These are phyloP conservation scores for Russula virescens DNA, from an alignment of 768 basidiomycete genomes.

Conservation along the genomic window DNA sequence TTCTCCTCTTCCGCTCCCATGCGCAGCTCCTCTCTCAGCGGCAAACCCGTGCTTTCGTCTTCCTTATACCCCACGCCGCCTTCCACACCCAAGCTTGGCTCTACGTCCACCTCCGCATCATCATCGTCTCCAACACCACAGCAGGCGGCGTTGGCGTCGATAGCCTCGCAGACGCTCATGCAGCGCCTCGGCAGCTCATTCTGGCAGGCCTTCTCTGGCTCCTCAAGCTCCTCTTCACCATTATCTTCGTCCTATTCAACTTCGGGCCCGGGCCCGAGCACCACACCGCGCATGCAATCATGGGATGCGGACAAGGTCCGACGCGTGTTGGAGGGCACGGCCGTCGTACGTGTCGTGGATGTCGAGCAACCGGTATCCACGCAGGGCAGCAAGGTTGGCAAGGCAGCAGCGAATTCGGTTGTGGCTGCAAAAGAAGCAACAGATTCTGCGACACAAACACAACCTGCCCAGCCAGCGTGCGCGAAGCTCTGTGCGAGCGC, in stretches of 20 bases:
- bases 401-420: too few species aligned
- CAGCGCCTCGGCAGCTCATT: conserved; percentile 69
- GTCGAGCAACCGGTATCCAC: conserved; percentile 40
- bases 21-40: conserved; percentile 35
- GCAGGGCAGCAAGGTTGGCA: background rate
- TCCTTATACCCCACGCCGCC: conserved; percentile 41
- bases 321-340: conserved; percentile 76
- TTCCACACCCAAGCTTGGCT: conserved; percentile 35
- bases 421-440: background rate
- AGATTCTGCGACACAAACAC: background rate
- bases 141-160: conserved; percentile 58
- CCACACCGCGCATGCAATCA: conserved; percentile 3
- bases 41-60: conserved; percentile 33
- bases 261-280: background rate
- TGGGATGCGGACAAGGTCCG: conserved; percentile 75
- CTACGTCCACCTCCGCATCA: conserved; percentile 29
- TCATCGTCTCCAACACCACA: conserved; percentile 32
- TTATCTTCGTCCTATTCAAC: conserved; percentile 1
- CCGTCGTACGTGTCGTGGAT: conserved; percentile 74
- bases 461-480: background rate
- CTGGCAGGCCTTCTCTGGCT: conserved; percentile 83
- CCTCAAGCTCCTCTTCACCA: conserved; percentile 25
- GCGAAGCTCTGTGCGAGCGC: conserved; percentile 13
- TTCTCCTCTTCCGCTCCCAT: conserved; percentile 31
- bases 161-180: conserved; percentile 73